Base-by-base conservation (phyloP, 805 yeast species). In the Isabelozyma rhagii region DNA sequence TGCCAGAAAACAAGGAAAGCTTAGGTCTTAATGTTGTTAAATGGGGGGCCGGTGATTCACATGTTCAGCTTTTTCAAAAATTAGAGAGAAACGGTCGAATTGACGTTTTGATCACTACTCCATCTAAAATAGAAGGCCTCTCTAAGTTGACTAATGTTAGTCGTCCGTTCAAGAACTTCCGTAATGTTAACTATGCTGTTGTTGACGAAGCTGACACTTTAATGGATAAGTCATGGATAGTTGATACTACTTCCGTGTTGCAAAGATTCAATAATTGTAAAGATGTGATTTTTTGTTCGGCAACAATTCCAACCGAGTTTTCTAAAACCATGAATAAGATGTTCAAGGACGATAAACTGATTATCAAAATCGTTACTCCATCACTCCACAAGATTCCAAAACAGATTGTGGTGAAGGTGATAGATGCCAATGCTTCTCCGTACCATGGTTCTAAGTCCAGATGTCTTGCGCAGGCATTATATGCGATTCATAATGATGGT, bases 191-290 rank as follows among this genome's bases (percentile, higher is more conserved):
- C 27, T 85, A 78, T 59, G 74, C 87, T 43, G 93, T 89, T 1
- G 80, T 88, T 11, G 99, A 93, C 63, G 99, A 93, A 66, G 98
- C 99, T 0, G 99, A 93, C 67, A 87, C 97, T 0, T 70, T 93
- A 49, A 78, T 92, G 83, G 96, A 92, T 62, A 80, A 82, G 47
- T 85, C 94, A 0, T 92, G 91, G 78, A 66, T 84, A 9, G 77
- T 77, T 25, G 84, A 82, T 45, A 88, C 97, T 2, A 77, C 81
- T 53, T 65, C 72, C 2, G 79, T 81, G 1, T 68, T 90, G 11
- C 72, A 66, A 45, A 75, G 83, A 69, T 73, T 80, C 15, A 59
- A 68, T 4, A 78, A 80, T 51, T 68, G 87, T 40, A 75, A 73
- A 44, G 87, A 89, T 52, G 65, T 90, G 18, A 77, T 92, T 0